A percentile compares a stretch with the other conserved stretches of the same genome.
Conservation (phyloP, 2,329 filamentous ascomycete genomes). For the Neopestalotiopsis clavispora region DNA sequence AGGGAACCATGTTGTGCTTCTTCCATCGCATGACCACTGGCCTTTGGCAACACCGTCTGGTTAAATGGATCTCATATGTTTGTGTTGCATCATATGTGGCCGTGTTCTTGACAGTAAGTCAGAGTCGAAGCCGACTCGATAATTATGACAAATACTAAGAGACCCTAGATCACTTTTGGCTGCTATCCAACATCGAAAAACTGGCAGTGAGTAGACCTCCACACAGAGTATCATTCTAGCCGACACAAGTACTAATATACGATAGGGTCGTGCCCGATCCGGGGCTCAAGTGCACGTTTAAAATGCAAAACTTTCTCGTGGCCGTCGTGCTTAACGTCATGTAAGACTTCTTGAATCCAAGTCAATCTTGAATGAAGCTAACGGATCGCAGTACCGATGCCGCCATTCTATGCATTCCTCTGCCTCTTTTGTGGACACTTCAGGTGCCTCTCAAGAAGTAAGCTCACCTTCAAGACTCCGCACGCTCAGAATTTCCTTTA, state of each 20-base stretch:
- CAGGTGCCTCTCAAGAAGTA: conserved; percentile 30
- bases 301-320: conserved; percentile 35
- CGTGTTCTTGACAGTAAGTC: conserved; percentile 33
- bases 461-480: background rate
- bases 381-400: conserved; percentile 31
- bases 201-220: conserved; percentile 13
- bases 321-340: conserved; percentile 35
- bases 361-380: background rate
- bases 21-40: conserved; percentile 38
- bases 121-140: too few relatives aligned
- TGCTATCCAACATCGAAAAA: conserved; percentile 33
- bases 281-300: conserved; percentile 32
- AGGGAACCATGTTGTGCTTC: conserved; percentile 36
- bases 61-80: conserved; percentile 29
- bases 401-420: conserved; percentile 36
- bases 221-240: background rate
- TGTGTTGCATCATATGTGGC: conserved; percentile 34
- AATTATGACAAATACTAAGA: background rate
- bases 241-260: conserved; percentile 7
- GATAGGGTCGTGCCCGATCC: conserved; percentile 12
- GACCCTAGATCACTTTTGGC: conserved; percentile 28
- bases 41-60: conserved; percentile 32
- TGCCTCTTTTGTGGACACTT: conserved; percentile 39
- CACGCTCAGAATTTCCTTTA: too few relatives aligned
- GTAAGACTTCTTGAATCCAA: background rate